phyloP scores from a whole-genome alignment of 2,329 filamentous ascomycete species.

The Xylogone sp. region DNA sequence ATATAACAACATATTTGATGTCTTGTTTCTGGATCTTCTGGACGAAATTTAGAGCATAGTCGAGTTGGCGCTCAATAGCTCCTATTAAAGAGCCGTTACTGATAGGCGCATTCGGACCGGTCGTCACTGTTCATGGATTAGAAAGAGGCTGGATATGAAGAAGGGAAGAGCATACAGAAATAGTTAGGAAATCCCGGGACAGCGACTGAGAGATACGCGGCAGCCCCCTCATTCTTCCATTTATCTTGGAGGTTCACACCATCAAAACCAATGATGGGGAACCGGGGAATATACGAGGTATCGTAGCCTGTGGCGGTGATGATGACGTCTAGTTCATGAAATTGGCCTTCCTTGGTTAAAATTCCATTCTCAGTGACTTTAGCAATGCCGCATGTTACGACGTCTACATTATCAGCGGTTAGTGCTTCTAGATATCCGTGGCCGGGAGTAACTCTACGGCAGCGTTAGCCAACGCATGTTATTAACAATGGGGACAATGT shows the following conservation, averaged over 20 bases:
- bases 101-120: constrained; percentile 1
- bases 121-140: background rate
- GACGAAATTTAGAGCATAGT: background rate
- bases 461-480: too few species aligned
- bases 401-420: constrained; percentile 28
- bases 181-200: constrained; percentile 6
- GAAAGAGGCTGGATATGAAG: background rate
- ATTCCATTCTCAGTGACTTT: constrained; percentile 31
- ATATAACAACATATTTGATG: background rate
- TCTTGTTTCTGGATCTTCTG: background rate
- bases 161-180: background rate
- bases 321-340: constrained; percentile 23
- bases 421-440: constrained; percentile 30
- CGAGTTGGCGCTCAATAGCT: background rate
- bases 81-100: constrained; percentile 1
- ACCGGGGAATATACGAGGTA: constrained; percentile 1
- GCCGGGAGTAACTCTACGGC: constrained; percentile 31
- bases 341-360: constrained; percentile 19
- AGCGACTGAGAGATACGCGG: constrained; percentile 3
- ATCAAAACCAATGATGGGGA: background rate
- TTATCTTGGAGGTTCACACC: constrained; percentile 1
- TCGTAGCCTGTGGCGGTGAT: constrained; percentile 24
- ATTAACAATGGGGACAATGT: too few species aligned
- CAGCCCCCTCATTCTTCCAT: constrained; percentile 18
- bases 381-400: constrained; percentile 39